Conservation (phyloP, 176 grass and related monocot species). For the Hordeum vulgare region DNA sequence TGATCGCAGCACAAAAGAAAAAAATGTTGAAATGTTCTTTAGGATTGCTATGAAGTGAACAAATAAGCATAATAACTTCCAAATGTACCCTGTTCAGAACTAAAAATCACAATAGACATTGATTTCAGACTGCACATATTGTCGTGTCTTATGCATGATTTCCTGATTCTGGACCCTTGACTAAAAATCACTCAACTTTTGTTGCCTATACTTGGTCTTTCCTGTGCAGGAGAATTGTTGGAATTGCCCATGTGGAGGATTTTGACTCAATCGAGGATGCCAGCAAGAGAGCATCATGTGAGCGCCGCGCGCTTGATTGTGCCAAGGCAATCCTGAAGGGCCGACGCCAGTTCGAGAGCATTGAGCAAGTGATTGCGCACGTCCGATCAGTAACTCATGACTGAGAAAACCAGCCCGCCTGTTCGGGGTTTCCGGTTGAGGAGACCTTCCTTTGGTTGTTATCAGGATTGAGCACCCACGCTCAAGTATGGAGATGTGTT, state of each 20-base stretch:
- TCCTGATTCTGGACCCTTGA: not conserved
- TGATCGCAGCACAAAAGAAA: not conserved
- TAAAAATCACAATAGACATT: not conserved
- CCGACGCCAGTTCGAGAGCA: conserved; percentile 39
- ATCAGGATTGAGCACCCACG: not conserved
- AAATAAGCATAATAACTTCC: not conserved
- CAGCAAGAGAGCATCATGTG: conserved; percentile 57
- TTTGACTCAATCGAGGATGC: conserved; percentile 71
- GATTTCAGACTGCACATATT: not conserved
- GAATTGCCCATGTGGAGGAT: conserved; percentile 86
- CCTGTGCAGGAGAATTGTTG: conserved; percentile 67
- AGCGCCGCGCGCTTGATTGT: conserved; percentile 53
- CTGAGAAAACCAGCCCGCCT: not conserved
- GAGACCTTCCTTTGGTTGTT: not conserved
- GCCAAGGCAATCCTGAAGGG: conserved; percentile 73
- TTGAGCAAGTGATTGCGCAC: conserved; percentile 48
- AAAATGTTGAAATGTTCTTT: not conserved
- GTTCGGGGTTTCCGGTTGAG: not conserved
- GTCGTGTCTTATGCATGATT: not conserved
- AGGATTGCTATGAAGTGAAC: not conserved
- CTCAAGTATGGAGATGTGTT: not conserved
- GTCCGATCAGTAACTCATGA: conserved; percentile 8
- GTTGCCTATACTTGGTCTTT: not conserved
- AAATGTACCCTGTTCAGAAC: not conserved
- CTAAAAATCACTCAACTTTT: not conserved